A percentile compares a stretch with the other conserved stretches of the same genome.
phyloP scores from a whole-genome alignment of 768 basidiomycete genomes.

The Trametes sanguinea region DNA sequence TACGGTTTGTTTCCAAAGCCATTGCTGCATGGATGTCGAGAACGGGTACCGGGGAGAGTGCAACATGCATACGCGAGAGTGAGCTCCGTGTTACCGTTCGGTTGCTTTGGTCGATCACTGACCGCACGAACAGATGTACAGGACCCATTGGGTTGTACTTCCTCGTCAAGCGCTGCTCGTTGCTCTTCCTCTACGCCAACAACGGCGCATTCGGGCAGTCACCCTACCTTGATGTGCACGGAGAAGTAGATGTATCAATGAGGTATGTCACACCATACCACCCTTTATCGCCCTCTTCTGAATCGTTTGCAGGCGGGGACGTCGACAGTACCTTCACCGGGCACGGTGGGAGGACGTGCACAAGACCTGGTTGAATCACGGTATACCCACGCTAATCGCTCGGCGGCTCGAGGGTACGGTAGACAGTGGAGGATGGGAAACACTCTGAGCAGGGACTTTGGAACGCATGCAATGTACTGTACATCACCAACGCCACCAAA shows the following conservation, averaged over 20 bases:
- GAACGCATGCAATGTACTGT: constrained; percentile 1
- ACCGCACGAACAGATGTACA: constrained; percentile 64
- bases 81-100: constrained; percentile 37
- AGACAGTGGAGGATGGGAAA: constrained; percentile 95
- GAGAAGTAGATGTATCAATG: constrained; percentile 91
- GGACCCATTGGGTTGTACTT: constrained; percentile 89
- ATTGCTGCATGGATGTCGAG: constrained; percentile 84
- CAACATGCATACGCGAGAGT: constrained; percentile 95
- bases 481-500: neutral
- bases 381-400: constrained; percentile 87
- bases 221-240: constrained; percentile 92
- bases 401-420: constrained; percentile 84
- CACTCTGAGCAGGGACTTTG: constrained; percentile 46
- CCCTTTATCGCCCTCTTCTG: neutral
- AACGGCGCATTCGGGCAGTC: constrained; percentile 88
- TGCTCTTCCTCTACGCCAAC: constrained; percentile 85
- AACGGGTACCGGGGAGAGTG: constrained; percentile 79
- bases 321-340: constrained; percentile 83
- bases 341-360: constrained; percentile 91
- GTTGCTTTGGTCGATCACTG: neutral
- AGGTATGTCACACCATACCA: constrained; percentile 50
- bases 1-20: constrained; percentile 86
- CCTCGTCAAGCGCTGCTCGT: constrained; percentile 86
- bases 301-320: constrained; percentile 63
- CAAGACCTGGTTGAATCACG: constrained; percentile 87